phyloP scores from a whole-genome alignment of 306 rosid genomes.

The Ammopiptanthus mongolicus region DNA sequence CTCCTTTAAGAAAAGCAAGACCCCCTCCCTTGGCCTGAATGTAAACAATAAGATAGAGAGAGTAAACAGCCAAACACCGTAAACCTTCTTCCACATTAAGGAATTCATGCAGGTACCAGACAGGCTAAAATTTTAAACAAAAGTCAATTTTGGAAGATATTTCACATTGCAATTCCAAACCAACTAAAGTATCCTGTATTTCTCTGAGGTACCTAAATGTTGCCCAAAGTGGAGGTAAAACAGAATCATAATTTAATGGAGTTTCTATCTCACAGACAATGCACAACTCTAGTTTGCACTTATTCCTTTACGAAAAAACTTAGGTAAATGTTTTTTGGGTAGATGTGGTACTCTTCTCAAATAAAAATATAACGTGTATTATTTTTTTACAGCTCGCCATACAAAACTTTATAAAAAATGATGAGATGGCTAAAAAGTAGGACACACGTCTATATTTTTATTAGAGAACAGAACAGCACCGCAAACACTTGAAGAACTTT shows the following conservation, averaged over 20 bases:
- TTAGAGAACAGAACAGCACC: no score
- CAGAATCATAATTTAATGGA: neutral
- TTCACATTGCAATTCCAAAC: neutral
- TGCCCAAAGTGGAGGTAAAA: neutral
- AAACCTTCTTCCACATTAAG: neutral
- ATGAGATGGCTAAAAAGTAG: no score
- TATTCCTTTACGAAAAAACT: neutral
- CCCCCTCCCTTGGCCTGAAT: conserved; percentile 85
- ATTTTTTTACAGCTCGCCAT: no score
- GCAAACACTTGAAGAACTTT: no score
- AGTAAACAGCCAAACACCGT: neutral
- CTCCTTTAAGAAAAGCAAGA: conserved; percentile 56
- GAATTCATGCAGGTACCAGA: neutral
- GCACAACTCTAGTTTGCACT: neutral
- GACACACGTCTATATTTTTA: no score
- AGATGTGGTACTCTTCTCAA: neutral
- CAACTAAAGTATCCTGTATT: neutral
- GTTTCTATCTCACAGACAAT: neutral
- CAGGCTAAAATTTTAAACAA: neutral
- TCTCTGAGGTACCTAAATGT: neutral
- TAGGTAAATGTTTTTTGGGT: neutral
- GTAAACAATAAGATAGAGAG: neutral
- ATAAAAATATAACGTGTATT: no score
- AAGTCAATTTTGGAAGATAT: neutral
- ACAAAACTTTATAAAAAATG: no score